phyloP scores from a whole-genome alignment of 164 flowering plant genomes.

The Chimonanthus salicifolius region DNA sequence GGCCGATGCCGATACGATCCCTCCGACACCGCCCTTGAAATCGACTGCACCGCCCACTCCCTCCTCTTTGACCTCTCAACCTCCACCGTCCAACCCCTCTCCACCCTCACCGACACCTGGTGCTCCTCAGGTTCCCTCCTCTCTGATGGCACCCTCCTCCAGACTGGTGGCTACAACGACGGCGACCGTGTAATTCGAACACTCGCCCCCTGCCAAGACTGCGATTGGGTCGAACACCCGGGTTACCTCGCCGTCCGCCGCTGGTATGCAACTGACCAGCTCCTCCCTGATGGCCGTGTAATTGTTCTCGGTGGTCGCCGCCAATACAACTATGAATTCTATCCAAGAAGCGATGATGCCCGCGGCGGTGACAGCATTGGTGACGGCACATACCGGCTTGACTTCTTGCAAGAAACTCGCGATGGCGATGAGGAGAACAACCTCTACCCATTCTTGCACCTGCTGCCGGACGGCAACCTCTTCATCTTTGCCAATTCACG shows the following conservation, averaged over 20 bases:
- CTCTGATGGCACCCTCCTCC: slow-evolving; percentile 50
- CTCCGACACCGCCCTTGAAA: slow-evolving; percentile 21
- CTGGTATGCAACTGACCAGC: slow-evolving; percentile 83
- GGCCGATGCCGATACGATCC: slow-evolving; percentile 49
- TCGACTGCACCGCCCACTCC: slow-evolving; percentile 84
- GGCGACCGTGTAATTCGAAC: slow-evolving; percentile 44
- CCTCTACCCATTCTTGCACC: slow-evolving; percentile 45
- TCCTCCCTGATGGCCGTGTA: slow-evolving; percentile 56
- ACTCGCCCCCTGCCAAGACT: slow-evolving; percentile 39
- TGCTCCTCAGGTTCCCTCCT: slow-evolving; percentile 64
- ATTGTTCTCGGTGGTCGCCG: slow-evolving; percentile 69
- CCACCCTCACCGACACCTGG: slow-evolving; percentile 58
- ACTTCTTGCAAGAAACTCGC: slow-evolving; percentile 17
- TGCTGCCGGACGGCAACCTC: slow-evolving; percentile 36
- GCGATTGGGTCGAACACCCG: slow-evolving; percentile 66
- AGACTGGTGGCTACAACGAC: slow-evolving; percentile 67
- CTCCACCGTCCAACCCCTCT: slow-evolving; percentile 50
- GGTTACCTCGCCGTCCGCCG: slow-evolving; percentile 27
- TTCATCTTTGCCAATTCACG: slow-evolving; percentile 44
- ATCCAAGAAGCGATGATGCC: slow-evolving; percentile 33
- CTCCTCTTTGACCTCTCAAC: slow-evolving; percentile 47
- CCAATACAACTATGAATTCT: slow-evolving; percentile 69
- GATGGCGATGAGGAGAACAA: slow-evolving; percentile 37
- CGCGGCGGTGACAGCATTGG: background rate
- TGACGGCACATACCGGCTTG: no score